Evolutionary conservation across 495 filamentous ascomycete species (phyloP), one percentile per base, ranked within the genome.

Genomic region (Cercophora newfieldiana): DNA sequence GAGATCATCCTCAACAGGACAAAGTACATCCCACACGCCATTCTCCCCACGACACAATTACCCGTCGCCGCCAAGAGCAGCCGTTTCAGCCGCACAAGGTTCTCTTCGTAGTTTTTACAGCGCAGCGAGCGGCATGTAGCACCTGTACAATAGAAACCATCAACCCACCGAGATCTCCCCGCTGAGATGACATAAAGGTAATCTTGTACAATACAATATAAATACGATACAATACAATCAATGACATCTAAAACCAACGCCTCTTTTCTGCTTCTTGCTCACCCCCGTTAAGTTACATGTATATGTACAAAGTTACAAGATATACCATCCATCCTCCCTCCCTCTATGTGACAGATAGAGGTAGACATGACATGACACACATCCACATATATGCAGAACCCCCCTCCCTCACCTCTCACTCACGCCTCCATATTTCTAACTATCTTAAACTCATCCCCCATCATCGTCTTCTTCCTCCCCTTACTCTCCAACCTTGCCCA

Each of bases 401-500:
- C 3, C 2, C 8, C 44, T 53, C 26, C 16, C 19, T 3, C 1
- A 54, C 29, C 26, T 28, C 18, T 69, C 69, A n/a, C 69, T 77
- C 73, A 82, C 63, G 80, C 80, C 67, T 78, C 74, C 70, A 82
- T 72, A 49, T 68, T 67, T 70, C 79, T 75, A 59, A 66, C 75
- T 68, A 82, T 71, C 60, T 82, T 83, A 61, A 81, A 81, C 65
- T 73, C 69, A 28, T 64, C 62, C 28, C 80, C 82, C 6, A 75
- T 68, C 14, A 80, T 64, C 48, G 79, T 75, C 54, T 68, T 74
- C 61, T 50, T 79, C 55, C 69, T 69, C n/a, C 77, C 79, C 63
- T 78, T 77, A 62, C 75, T 77, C 63, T 83, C 82, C 59, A 97
- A 71, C 58, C 87, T 82, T 19, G 71, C 73, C 92, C 93, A 97